A percentile compares a stretch with the other conserved stretches of the same genome.
Evolutionary conservation across 768 basidiomycete species (phyloP).

Genomic region (Leccinum rimulosum): DNA sequence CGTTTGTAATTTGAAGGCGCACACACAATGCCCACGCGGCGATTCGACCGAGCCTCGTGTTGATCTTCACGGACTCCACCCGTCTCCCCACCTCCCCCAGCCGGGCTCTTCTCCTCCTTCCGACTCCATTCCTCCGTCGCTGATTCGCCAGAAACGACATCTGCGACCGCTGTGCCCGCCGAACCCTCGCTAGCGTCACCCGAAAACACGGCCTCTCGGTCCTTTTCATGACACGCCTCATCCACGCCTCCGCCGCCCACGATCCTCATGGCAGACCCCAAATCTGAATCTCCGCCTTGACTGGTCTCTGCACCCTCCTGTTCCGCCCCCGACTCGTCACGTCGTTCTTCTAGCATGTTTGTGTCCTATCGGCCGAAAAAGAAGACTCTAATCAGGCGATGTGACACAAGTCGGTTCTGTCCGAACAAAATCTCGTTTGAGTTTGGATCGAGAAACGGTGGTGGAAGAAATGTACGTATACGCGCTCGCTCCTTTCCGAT

Average conservation of each 20-base stretch:
- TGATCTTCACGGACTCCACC: constrained; percentile 18
- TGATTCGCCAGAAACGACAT: constrained; percentile 8
- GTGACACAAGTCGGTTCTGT: not conserved
- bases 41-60: constrained; percentile 37
- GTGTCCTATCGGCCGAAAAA: constrained; percentile 4
- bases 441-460: not conserved
- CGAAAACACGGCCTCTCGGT: constrained; percentile 20
- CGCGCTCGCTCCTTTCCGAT: constrained; percentile 10
- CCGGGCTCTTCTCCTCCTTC: not conserved
- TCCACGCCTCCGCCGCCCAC: constrained; percentile 22
- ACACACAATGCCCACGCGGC: constrained; percentile 44
- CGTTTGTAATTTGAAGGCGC: constrained; percentile 36
- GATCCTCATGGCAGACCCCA: constrained; percentile 25
- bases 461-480: not conserved
- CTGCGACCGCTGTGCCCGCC: constrained; percentile 8
- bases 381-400: constrained; percentile 3
- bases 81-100: constrained; percentile 23
- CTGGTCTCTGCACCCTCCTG: not conserved
- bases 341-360: constrained; percentile 5
- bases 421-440: not conserved
- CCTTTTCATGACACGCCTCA: constrained; percentile 21
- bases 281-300: constrained; percentile 22
- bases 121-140: not conserved
- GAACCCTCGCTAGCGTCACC: constrained; percentile 18
- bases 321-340: not conserved